These are phyloP conservation scores for Blastocladiella britannica DNA, from an alignment of 192 early-diverging fungal genomes.

Conservation along the genomic window DNA sequence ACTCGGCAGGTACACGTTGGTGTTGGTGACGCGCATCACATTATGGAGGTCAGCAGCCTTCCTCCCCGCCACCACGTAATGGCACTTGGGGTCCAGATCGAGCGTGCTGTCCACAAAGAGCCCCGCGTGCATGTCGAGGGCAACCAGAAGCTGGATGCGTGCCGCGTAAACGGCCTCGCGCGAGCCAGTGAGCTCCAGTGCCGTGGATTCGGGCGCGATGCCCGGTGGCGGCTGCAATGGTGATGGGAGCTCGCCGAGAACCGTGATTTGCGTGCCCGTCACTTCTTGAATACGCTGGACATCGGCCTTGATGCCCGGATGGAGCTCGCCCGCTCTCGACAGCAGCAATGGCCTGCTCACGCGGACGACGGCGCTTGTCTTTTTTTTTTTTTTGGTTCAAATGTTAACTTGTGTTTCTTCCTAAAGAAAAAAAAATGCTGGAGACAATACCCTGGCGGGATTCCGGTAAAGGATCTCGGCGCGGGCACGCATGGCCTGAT, in stretches of 20 bases:
- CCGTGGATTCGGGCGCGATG: background rate
- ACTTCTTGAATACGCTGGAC: background rate
- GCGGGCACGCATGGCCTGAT: too few species aligned
- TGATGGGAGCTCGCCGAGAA: background rate
- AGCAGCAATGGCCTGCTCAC: background rate
- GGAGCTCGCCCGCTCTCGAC: background rate
- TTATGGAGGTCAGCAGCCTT: constrained; percentile 33
- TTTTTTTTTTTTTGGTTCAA: too few species aligned
- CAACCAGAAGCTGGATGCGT: constrained; percentile 8
- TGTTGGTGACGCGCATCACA: constrained; percentile 45
- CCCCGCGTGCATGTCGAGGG: constrained; percentile 6
- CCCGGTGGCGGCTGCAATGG: background rate
- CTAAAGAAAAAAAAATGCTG: too few species aligned
- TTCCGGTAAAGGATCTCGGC: too few species aligned
- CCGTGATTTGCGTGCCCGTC: background rate
- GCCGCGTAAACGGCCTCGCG: constrained; percentile 15
- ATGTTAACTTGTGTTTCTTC: too few species aligned
- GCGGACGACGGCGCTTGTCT: too few species aligned
- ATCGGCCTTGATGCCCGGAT: background rate
- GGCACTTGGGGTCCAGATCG: constrained; percentile 17
- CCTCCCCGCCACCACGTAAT: constrained; percentile 48
- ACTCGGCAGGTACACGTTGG: constrained; percentile 53
- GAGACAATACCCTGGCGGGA: too few species aligned
- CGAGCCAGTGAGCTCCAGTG: constrained; percentile 7
- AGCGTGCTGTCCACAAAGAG: constrained; percentile 2